Percentiles rank a stretch among this genome's conserved stretches.
Conservation (phyloP, 1,284 basidiomycete species). For the Naganishia sp. region DNA sequence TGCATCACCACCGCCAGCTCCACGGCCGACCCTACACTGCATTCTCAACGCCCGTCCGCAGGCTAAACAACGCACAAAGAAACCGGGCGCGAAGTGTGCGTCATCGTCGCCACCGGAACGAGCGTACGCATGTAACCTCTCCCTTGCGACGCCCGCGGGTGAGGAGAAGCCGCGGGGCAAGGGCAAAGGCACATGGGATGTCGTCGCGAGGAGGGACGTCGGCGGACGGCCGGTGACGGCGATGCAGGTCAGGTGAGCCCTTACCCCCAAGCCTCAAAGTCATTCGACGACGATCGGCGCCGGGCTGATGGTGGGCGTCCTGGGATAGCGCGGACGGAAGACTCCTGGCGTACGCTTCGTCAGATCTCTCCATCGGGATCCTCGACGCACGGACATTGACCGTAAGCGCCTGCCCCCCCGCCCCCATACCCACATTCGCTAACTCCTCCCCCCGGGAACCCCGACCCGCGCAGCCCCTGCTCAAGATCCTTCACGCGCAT, state of each 20-base stretch:
- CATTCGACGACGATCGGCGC: background rate
- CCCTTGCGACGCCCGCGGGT: background rate
- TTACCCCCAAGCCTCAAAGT: background rate
- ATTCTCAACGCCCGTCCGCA: constrained; percentile 65
- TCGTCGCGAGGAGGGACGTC: constrained; percentile 56
- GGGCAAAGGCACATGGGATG: constrained; percentile 57
- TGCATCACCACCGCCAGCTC: too few species aligned
- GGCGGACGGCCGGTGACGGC: constrained; percentile 78
- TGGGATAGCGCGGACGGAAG: constrained; percentile 70
- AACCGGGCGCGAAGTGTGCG: constrained; percentile 52
- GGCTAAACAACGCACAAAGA: constrained; percentile 12
- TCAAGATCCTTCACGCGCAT: constrained; percentile 88
- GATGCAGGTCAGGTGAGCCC: constrained; percentile 75
- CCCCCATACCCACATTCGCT: too few species aligned
- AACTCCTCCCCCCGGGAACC: too few species aligned
- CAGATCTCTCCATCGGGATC: constrained; percentile 82
- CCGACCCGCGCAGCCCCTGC: constrained; percentile 64
- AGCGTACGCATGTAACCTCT: constrained; percentile 38
- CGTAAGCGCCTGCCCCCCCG: constrained; percentile 57
- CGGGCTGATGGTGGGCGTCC: too few species aligned
- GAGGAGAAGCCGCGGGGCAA: constrained; percentile 45
- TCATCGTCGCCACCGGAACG: constrained; percentile 59
- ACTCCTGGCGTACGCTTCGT: constrained; percentile 80
- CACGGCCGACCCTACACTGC: constrained; percentile 62
- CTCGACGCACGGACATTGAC: constrained; percentile 76